Conservation (phyloP, 495 filamentous ascomycete species). For the Penicillium atrosanguineum region DNA sequence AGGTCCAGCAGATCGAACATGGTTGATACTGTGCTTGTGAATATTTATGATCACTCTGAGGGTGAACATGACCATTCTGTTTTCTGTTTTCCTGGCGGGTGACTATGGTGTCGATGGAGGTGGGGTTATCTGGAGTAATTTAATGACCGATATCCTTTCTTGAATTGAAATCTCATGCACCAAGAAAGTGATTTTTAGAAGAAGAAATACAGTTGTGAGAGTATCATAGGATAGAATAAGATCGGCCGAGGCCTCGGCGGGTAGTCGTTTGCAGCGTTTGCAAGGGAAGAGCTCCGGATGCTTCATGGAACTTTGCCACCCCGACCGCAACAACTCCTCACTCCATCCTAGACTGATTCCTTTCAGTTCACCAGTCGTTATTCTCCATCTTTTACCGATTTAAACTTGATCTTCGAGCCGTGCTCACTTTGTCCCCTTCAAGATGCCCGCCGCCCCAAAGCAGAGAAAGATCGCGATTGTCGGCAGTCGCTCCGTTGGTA, state of each 20-base stretch:
- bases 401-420: not conserved
- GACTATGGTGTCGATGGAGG: not conserved
- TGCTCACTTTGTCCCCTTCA: conserved; percentile 7
- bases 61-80: not conserved
- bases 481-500: conserved; percentile 95
- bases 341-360: not conserved
- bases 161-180: not conserved
- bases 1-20: conserved; percentile 24
- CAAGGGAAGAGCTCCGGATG: conserved; percentile 19
- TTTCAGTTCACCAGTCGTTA: not conserved
- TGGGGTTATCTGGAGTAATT: not conserved
- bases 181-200: not conserved
- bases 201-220: not conserved
- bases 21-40: not conserved
- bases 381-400: not conserved
- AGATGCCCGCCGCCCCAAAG: conserved; percentile 82
- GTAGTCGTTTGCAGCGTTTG: conserved; percentile 33
- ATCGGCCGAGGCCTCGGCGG: not conserved
- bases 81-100: not conserved
- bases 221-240: not conserved
- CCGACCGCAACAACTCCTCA: conserved; percentile 8
- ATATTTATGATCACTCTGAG: not conserved
- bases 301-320: conserved; percentile 31
- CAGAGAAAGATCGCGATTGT: conserved; percentile 98
- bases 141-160: not conserved